Evolutionary conservation across 169 alveolate species (phyloP).

Genomic region (Cryptosporidium xiaoi): DNA sequence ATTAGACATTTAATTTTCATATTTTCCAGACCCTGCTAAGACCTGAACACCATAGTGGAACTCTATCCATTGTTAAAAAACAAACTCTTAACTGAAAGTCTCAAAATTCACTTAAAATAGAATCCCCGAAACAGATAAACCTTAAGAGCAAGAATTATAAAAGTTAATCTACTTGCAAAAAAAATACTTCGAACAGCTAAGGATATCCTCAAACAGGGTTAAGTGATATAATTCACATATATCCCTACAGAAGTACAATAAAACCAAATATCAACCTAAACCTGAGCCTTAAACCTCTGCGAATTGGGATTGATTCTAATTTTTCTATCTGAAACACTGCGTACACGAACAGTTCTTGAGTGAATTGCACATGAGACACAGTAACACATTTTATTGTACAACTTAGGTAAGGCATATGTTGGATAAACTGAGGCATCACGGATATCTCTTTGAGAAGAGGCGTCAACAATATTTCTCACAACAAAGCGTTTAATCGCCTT

Average conservation of each 20-base stretch:
- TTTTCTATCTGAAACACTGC: conserved; percentile 91
- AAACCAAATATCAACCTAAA: not conserved
- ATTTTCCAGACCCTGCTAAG: no score
- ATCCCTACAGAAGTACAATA: not conserved
- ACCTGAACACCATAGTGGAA: no score
- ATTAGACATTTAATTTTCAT: no score
- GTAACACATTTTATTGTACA: conserved; percentile 98
- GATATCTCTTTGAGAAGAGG: conserved; percentile 97
- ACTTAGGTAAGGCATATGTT: conserved; percentile 82
- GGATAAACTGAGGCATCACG: conserved; percentile 95
- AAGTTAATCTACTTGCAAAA: not conserved
- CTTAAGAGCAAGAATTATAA: not conserved
- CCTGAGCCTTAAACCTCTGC: conserved; percentile 71
- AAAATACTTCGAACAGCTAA: not conserved
- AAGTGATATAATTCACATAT: not conserved
- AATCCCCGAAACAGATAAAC: not conserved
- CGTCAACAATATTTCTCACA: conserved; percentile 98
- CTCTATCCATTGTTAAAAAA: no score
- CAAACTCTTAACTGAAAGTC: no score
- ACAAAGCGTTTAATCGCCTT: conserved; percentile 98
- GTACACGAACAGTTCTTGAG: conserved; percentile 97
- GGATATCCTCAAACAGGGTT: no score
- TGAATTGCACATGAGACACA: conserved; percentile 99
- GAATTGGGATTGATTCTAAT: conserved; percentile 80
- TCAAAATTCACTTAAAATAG: no score